Evolutionary conservation across 352 stramenopile genomes (phyloP), one percentile per base, ranked within the genome.

Genomic region (Saprolegnia parasitica): DNA sequence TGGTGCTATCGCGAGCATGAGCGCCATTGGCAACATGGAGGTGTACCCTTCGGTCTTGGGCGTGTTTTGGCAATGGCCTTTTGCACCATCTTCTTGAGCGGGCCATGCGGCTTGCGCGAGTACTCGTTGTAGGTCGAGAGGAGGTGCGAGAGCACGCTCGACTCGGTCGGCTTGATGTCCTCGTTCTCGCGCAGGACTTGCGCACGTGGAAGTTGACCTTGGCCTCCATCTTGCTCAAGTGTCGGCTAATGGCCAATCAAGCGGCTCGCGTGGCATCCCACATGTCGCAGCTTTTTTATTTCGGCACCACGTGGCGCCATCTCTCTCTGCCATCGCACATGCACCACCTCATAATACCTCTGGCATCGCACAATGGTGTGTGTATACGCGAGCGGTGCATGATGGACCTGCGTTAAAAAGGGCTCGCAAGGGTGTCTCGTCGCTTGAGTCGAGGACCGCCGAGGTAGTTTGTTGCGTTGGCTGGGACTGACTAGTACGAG

Each of bases 171-270:
- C 20, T 68, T 75, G 23, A 68, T 56, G 60, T 91, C 80, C 66
- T 91, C 85, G 76, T 84, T 92, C 67, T 93, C 85, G 73, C 81
- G 81, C 71, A 95, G 74, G 71, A 95, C 57, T 81, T 84, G 6
- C 86, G 84, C 76, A 93, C 86, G 70, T 93, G 85, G 79, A 95
- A 95, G 61, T 77, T 88, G 71, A 95, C 81, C 71, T 95, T 95
- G 42, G 83, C 80, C 75, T 95, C 84, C 87, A 94, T 94, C 13
- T 29, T 39, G 23, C 52, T 4, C 24, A 24, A 35, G 11, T 4
- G 35, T 20, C 20, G 11, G 52, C 13, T 40, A 16, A 15, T 16
- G 13, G 52, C 52, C 52, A 60, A 60, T 60, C 13, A 60, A 60
- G 35, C 13, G 52, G 11, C n/a, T 1, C 13, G 20, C 20, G 24